Evolutionary conservation across 1,284 basidiomycete species (phyloP).

Genomic region (Coniferiporia sulphurascens): DNA sequence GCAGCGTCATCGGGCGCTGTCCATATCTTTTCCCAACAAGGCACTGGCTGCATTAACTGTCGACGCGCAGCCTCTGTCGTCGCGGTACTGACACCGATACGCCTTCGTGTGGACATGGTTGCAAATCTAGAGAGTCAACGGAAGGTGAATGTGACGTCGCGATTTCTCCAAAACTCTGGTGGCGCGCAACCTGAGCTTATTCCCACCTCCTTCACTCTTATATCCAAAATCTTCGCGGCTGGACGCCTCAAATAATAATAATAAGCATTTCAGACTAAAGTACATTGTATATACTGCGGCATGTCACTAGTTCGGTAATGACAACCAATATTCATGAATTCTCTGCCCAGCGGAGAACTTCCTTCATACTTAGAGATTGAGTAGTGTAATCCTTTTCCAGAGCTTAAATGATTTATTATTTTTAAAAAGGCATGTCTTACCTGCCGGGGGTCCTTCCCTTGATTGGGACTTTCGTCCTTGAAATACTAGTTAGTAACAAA

Average conservation of each 20-base stretch:
- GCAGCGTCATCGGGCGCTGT: slow-evolving; percentile 47
- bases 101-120: slow-evolving; percentile 61
- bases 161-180: too few relatives aligned
- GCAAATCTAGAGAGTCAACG: too few relatives aligned
- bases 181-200: too few relatives aligned
- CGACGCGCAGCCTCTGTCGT: slow-evolving; percentile 73
- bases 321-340: neutral
- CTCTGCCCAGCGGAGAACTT: slow-evolving; percentile 19
- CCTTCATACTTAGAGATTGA: slow-evolving; percentile 5
- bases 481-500: neutral
- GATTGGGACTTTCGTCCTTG: neutral
- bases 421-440: neutral
- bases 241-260: too few relatives aligned
- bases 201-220: too few relatives aligned
- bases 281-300: too few relatives aligned
- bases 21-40: slow-evolving; percentile 74
- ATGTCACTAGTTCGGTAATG: too few relatives aligned
- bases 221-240: too few relatives aligned
- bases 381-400: neutral
- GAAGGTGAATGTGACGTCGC: neutral
- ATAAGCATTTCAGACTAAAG: too few relatives aligned
- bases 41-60: slow-evolving; percentile 76
- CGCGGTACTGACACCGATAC: slow-evolving; percentile 68
- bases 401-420: neutral
- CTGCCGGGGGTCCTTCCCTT: neutral